phyloP scores from a whole-genome alignment of 2,329 filamentous ascomycete species.

The Penicillium thymicola region DNA sequence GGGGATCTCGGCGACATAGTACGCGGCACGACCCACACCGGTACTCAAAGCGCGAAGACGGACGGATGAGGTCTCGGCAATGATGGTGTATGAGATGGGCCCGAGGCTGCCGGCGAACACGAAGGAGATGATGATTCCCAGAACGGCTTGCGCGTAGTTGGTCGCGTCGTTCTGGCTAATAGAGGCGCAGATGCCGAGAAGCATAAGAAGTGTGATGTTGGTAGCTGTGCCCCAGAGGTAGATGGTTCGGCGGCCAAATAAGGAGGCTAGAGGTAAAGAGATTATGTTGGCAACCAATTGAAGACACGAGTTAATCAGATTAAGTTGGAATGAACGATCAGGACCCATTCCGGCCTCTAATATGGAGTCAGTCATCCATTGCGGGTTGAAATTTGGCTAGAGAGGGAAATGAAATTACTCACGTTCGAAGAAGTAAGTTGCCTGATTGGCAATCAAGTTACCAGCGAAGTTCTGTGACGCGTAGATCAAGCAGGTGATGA shows the following conservation, averaged over 20 bases:
- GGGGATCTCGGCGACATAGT: slow-evolving; percentile 44
- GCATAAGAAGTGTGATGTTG: slow-evolving; percentile 37
- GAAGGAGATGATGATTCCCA: slow-evolving; percentile 42
- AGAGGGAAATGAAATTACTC: slow-evolving; percentile 4
- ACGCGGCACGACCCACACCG: slow-evolving; percentile 40
- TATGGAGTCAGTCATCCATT: slow-evolving; percentile 8
- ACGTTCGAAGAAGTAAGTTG: slow-evolving; percentile 57
- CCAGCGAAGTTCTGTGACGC: slow-evolving; percentile 52
- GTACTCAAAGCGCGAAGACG: slow-evolving; percentile 40
- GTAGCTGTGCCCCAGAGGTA: slow-evolving; percentile 38
- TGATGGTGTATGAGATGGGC: slow-evolving; percentile 40
- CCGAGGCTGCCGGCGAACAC: slow-evolving; percentile 37
- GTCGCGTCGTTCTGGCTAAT: slow-evolving; percentile 30
- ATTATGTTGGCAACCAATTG: slow-evolving; percentile 37
- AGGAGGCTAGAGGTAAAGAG: slow-evolving; percentile 37
- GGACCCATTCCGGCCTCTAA: slow-evolving; percentile 31
- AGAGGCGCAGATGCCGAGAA: slow-evolving; percentile 38
- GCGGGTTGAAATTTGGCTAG: neutral
- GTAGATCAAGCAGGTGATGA: slow-evolving; percentile 33
- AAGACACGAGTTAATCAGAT: slow-evolving; percentile 29
- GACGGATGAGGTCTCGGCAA: slow-evolving; percentile 39
- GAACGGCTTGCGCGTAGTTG: slow-evolving; percentile 40
- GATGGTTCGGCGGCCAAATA: slow-evolving; percentile 43
- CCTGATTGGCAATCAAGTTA: slow-evolving; percentile 62
- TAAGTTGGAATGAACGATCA: slow-evolving; percentile 28